Percentiles rank a stretch among this genome's conserved stretches.
Evolutionary conservation across 768 basidiomycete species (phyloP).

Genomic region (Auriculariales sp.): DNA sequence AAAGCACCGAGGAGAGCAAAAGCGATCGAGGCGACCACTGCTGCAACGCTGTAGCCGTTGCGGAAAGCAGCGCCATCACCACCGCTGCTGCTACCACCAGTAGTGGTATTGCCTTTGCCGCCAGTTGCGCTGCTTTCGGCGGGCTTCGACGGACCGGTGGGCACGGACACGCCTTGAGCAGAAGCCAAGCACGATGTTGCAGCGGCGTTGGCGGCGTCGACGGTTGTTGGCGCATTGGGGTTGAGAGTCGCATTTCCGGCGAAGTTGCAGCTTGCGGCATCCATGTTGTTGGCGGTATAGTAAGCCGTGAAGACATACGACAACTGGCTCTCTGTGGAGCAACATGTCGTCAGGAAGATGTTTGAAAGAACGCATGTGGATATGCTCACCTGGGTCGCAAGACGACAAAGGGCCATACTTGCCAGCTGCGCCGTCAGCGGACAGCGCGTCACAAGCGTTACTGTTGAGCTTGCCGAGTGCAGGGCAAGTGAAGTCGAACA

Average conservation of each 20-base stretch:
- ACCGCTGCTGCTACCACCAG: too few relatives aligned
- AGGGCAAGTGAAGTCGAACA: slow-evolving; percentile 55
- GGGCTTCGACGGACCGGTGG: slow-evolving; percentile 21
- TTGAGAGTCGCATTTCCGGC: slow-evolving; percentile 75
- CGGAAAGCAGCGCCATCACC: too few relatives aligned
- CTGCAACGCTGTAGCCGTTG: too few relatives aligned
- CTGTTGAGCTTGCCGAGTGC: slow-evolving; percentile 42
- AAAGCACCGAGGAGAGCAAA: too few relatives aligned
- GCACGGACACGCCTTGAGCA: slow-evolving; percentile 48
- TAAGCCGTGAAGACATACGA: slow-evolving; percentile 73
- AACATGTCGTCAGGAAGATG: slow-evolving; percentile 5
- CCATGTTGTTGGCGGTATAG: slow-evolving; percentile 48
- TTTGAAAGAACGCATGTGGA: background rate
- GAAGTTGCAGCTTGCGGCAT: slow-evolving; percentile 59
- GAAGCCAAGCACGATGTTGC: slow-evolving; percentile 55
- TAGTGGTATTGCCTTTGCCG: too few relatives aligned
- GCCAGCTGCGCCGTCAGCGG: slow-evolving; percentile 58
- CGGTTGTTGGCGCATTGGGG: slow-evolving; percentile 30
- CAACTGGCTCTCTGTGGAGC: slow-evolving; percentile 47
- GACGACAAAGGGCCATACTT: slow-evolving; percentile 60
- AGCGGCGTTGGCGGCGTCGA: slow-evolving; percentile 35
- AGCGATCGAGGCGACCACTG: too few relatives aligned
- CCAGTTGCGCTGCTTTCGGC: background rate
- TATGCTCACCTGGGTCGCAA: slow-evolving; percentile 60
- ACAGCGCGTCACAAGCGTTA: slow-evolving; percentile 48